Conservation (phyloP, 202 grass and related monocot genomes). For the Thinopyrum obtusiflorum region DNA sequence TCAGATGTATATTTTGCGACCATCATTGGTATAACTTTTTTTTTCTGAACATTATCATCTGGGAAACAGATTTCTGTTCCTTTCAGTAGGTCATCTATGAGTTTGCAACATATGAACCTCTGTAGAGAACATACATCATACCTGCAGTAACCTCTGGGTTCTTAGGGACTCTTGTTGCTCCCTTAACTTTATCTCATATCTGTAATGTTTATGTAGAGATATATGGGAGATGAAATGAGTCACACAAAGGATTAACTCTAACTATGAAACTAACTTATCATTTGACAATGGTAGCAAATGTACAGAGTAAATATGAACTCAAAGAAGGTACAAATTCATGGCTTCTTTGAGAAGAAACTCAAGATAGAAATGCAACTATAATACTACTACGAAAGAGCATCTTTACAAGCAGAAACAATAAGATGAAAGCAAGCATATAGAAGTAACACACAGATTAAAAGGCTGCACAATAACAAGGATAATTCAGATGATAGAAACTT, state of each 20-base stretch:
- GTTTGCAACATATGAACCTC: conserved; percentile 8
- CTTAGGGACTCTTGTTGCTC: conserved; percentile 92
- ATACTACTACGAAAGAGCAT: conserved; percentile 3
- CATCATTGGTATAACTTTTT: neutral
- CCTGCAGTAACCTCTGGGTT: conserved; percentile 92
- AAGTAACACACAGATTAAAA: neutral
- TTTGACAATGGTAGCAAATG: conserved; percentile 1
- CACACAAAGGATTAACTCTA: conserved; percentile 8
- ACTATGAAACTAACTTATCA: neutral
- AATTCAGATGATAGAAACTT: conserved; percentile 37
- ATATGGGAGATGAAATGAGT: conserved; percentile 24
- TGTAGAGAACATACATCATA: conserved; percentile 30
- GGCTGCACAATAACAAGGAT: conserved; percentile 1
- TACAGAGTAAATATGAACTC: neutral
- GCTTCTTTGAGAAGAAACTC: neutral
- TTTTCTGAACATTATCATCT: conserved; percentile 16
- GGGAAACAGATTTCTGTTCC: neutral
- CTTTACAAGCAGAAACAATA: neutral
- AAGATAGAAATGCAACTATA: neutral
- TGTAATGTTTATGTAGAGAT: conserved; percentile 40
- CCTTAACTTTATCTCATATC: conserved; percentile 90
- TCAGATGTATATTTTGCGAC: neutral
- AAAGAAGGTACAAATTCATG: neutral
- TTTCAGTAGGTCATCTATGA: neutral
- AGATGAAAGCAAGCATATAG: neutral